These are phyloP conservation scores for Calocera viscosa DNA, from an alignment of 768 basidiomycete species.

Conservation along the genomic window DNA sequence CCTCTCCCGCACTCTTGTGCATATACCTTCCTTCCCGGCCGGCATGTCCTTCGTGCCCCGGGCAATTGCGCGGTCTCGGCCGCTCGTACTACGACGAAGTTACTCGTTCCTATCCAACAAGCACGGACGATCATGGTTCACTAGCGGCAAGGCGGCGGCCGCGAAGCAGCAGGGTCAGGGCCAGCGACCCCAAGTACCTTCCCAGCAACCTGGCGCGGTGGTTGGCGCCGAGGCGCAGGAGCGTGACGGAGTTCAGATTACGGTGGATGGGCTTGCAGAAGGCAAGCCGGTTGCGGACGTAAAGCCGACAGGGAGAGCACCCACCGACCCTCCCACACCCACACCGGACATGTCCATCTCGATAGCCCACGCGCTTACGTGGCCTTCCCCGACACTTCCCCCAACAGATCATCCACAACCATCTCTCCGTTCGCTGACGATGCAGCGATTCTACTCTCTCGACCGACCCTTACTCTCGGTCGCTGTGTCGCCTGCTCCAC, in stretches of 20 bases:
- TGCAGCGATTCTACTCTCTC: background rate
- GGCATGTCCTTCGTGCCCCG: slow-evolving; percentile 1
- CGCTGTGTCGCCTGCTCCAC: background rate
- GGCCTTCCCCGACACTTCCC: background rate
- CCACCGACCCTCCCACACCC: background rate
- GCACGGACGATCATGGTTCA: slow-evolving; percentile 1
- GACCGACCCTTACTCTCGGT: background rate
- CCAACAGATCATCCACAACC: slow-evolving; percentile 1
- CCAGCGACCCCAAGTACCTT: background rate
- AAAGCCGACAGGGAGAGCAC: background rate
- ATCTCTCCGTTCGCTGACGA: background rate
- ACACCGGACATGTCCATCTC: background rate
- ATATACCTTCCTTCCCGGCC: background rate
- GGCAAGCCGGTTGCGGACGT: background rate
- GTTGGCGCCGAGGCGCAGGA: background rate
- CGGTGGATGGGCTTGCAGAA: background rate
- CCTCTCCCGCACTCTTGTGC: background rate
- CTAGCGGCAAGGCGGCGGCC: background rate
- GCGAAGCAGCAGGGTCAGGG: background rate
- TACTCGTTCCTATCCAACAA: slow-evolving; percentile 7
- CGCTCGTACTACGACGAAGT: background rate
- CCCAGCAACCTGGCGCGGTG: background rate
- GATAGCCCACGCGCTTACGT: background rate
- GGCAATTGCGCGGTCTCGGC: background rate
- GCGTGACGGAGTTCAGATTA: background rate